These are phyloP conservation scores for Epichloe typhina DNA, from an alignment of 2,329 filamentous ascomycete species.

Conservation along the genomic window DNA sequence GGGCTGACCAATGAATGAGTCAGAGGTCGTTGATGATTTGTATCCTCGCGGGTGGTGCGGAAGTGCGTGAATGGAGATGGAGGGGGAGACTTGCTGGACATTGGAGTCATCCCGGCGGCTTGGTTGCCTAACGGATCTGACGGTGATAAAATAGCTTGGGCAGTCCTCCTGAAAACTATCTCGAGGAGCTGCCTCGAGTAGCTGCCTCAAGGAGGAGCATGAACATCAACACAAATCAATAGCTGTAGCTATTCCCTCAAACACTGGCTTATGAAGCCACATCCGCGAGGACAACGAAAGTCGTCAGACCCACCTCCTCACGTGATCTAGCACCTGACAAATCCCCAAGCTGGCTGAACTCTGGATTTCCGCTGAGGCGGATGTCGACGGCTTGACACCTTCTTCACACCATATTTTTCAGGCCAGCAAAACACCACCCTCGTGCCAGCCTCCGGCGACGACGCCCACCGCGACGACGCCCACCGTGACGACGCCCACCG, in stretches of 20 bases:
- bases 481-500: background rate
- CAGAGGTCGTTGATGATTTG: background rate
- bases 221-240: too few species aligned
- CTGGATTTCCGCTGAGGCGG: constrained; percentile 7
- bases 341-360: constrained; percentile 4
- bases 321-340: constrained; percentile 1
- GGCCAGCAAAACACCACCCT: constrained; percentile 11
- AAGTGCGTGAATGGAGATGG: background rate
- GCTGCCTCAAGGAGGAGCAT: background rate
- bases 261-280: background rate
- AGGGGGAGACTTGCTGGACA: background rate
- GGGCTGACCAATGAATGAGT: background rate
- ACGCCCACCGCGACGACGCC: background rate
- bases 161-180: background rate
- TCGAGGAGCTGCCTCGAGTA: background rate
- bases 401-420: constrained; percentile 16
- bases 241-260: too few species aligned
- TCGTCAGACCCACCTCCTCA: background rate
- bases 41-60: background rate
- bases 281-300: background rate
- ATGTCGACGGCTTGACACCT: constrained; percentile 7
- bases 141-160: background rate
- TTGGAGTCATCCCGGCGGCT: background rate
- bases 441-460: constrained; percentile 1
- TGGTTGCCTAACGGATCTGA: background rate